phyloP scores from a whole-genome alignment of 192 early-diverging fungal species.

The Backusella circina region DNA sequence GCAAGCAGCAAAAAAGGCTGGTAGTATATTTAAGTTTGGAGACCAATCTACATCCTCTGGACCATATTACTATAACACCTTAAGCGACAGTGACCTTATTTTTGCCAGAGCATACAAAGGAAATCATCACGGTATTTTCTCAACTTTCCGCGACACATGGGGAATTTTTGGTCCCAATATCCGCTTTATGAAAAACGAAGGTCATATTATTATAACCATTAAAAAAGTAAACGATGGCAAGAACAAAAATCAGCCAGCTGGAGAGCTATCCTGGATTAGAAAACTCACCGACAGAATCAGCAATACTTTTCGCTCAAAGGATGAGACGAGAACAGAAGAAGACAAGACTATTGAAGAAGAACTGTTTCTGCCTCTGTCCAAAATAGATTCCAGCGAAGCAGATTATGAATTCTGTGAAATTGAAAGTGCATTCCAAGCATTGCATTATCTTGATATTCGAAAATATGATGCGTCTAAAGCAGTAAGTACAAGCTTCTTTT shows the following conservation, averaged over 20 bases:
- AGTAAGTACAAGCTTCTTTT: neutral
- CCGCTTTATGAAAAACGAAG: neutral
- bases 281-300: neutral
- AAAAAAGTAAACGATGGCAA: neutral
- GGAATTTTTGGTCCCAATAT: neutral
- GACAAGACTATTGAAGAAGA: neutral
- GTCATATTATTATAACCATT: neutral
- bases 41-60: neutral
- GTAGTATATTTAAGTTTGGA: neutral
- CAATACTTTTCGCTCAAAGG: neutral
- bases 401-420: neutral
- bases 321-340: neutral
- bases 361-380: neutral
- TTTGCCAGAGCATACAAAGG: constrained; percentile 2
- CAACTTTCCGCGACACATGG: neutral
- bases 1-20: neutral
- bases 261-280: neutral
- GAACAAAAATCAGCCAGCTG: no score
- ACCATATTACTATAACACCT: neutral
- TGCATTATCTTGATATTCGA: neutral
- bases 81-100: neutral
- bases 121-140: neutral
- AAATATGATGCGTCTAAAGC: neutral
- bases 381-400: neutral
- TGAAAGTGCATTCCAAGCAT: neutral